Percentiles rank a stretch among this genome's conserved stretches.
Conservation (phyloP, 306 rosid species). For the Rubus idaeus region DNA sequence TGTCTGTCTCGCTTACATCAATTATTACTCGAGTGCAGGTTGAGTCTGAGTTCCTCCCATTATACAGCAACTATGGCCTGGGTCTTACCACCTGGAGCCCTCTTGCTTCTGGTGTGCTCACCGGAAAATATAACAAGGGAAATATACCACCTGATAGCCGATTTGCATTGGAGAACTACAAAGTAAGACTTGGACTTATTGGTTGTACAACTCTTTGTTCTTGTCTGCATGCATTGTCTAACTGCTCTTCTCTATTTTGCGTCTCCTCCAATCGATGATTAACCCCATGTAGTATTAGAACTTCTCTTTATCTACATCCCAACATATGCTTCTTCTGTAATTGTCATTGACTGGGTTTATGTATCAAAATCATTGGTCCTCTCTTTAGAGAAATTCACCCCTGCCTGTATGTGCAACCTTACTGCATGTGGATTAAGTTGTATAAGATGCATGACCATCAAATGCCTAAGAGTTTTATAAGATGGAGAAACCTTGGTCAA, state of each 20-base stretch:
- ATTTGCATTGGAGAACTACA: conserved; percentile 91
- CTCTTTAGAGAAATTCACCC: neutral
- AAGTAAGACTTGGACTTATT: conserved; percentile 41
- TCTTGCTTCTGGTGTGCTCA: conserved; percentile 94
- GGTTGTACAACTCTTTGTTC: conserved; percentile 5
- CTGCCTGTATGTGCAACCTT: neutral
- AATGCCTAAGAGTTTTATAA: neutral
- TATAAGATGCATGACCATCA: neutral
- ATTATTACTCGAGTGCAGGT: conserved; percentile 46
- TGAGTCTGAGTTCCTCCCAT: conserved; percentile 82
- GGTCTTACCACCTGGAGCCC: conserved; percentile 99
- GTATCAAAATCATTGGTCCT: neutral
- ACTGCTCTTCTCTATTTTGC: neutral
- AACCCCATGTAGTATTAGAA: neutral
- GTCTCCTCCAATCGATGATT: neutral
- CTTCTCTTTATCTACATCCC: neutral
- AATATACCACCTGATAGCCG: conserved; percentile 82
- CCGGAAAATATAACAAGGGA: conserved; percentile 93
- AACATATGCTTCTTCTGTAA: neutral
- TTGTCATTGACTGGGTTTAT: neutral
- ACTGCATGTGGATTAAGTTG: neutral
- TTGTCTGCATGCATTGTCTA: conserved; percentile 3
- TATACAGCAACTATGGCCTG: conserved; percentile 65
- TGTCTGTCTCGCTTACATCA: neutral
- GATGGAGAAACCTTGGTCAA: neutral